These are phyloP conservation scores for Akebia trifoliata DNA, from an alignment of 164 flowering plant genomes.

Conservation along the genomic window DNA sequence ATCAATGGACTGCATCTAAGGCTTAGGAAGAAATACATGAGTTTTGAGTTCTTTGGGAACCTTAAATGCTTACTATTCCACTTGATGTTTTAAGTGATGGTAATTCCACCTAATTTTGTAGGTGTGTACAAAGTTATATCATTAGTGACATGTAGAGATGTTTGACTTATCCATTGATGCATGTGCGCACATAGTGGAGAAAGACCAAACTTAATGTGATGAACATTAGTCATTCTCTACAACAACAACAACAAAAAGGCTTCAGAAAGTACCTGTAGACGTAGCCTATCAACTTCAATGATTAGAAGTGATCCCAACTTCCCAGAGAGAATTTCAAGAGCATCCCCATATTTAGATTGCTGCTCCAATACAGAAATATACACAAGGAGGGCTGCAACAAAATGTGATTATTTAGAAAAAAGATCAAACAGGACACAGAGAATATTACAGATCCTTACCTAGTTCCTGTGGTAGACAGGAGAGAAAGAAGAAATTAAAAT, in stretches of 20 bases:
- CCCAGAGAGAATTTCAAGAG: constrained; percentile 76
- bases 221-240: not conserved
- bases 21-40: too few relatives aligned
- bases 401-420: constrained; percentile 4
- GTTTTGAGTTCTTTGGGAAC: too few relatives aligned
- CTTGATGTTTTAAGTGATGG: too few relatives aligned
- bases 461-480: not conserved
- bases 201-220: not conserved
- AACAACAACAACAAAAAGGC: constrained; percentile 12
- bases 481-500: constrained; percentile 5
- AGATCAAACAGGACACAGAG: not conserved
- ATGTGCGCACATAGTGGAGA: too few relatives aligned
- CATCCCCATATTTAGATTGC: constrained; percentile 72
- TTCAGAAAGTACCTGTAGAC: constrained; percentile 74
- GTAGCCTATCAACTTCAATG: constrained; percentile 80
- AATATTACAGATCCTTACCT: not conserved
- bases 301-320: constrained; percentile 67
- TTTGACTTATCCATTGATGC: too few relatives aligned
- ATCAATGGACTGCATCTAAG: too few relatives aligned
- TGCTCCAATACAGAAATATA: constrained; percentile 85
- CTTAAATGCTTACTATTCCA: too few relatives aligned
- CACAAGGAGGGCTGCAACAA: constrained; percentile 68
- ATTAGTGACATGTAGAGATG: too few relatives aligned
- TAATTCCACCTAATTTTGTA: too few relatives aligned
- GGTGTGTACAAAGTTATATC: too few relatives aligned